Percentiles rank a stretch among this genome's conserved stretches.
phyloP scores from a whole-genome alignment of 352 stramenopile genomes.

The Thalassiosira allenii region DNA sequence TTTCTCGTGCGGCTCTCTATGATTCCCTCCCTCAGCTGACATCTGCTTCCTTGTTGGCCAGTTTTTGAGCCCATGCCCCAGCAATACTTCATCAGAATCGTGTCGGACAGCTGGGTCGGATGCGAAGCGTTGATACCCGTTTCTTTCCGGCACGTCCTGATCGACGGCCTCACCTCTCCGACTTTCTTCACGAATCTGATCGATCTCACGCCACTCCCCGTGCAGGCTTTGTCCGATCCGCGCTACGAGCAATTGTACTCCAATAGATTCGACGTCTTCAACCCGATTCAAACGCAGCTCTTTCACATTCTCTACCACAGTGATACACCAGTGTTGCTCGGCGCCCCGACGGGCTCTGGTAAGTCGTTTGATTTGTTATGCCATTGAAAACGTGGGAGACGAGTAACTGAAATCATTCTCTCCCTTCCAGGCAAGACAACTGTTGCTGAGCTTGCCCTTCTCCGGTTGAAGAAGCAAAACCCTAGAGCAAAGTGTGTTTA shows the following conservation, averaged over 20 bases:
- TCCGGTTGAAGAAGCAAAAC: slow-evolving; percentile 89
- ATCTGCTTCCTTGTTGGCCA: too few species aligned
- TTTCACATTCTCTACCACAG: slow-evolving; percentile 98
- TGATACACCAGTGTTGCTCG: slow-evolving; percentile 95
- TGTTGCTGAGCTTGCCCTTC: slow-evolving; percentile 95
- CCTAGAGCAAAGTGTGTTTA: slow-evolving; percentile 93
- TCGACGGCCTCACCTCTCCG: slow-evolving; percentile 76
- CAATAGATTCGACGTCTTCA: slow-evolving; percentile 89
- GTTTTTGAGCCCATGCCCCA: slow-evolving; percentile 92
- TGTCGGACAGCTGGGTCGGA: slow-evolving; percentile 97
- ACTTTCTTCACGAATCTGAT: slow-evolving; percentile 91
- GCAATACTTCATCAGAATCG: slow-evolving; percentile 94
- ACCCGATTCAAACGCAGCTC: slow-evolving; percentile 97
- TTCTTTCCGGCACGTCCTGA: slow-evolving; percentile 81
- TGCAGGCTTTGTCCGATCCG: slow-evolving; percentile 91
- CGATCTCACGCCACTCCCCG: slow-evolving; percentile 93
- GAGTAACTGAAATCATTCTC: too few species aligned
- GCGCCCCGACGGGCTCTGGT: slow-evolving; percentile 92
- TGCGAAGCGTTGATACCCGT: slow-evolving; percentile 91
- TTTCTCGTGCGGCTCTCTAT: too few species aligned
- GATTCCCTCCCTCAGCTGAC: too few species aligned
- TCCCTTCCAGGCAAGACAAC: slow-evolving; percentile 99
- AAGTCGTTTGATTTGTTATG: too few species aligned
- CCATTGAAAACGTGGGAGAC: too few species aligned
- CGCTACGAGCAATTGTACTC: slow-evolving; percentile 91